Percentiles rank a stretch among this genome's conserved stretches.
phyloP scores from a whole-genome alignment of 208 protist genomes.

The Trypanosomatidae sp. region DNA sequence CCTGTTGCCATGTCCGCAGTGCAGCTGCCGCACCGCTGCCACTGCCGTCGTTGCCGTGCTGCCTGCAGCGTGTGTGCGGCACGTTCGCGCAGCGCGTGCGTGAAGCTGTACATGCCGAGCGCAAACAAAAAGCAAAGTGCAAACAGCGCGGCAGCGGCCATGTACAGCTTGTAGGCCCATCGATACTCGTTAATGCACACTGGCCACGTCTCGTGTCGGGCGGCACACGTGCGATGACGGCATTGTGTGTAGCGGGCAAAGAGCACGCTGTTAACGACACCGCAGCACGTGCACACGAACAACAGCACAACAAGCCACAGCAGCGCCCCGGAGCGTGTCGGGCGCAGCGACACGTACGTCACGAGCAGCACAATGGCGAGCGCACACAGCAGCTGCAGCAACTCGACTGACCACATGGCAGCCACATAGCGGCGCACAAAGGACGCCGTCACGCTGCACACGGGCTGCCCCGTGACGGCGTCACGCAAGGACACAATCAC shows the following conservation, averaged over 20 bases:
- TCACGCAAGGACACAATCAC: too few relatives aligned
- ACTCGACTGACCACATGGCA: constrained; percentile 28
- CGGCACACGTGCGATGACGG: constrained; percentile 18
- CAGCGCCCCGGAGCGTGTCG: constrained; percentile 27
- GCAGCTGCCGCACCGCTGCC: constrained; percentile 2
- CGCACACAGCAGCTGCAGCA: constrained; percentile 24
- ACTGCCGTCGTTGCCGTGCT: constrained; percentile 7
- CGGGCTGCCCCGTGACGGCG: constrained; percentile 8
- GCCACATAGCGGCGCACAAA: constrained; percentile 20
- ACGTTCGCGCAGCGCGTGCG: constrained; percentile 16
- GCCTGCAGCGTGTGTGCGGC: constrained; percentile 9
- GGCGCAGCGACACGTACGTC: constrained; percentile 19
- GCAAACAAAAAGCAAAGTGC: constrained; percentile 17
- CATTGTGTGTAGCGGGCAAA: constrained; percentile 43
- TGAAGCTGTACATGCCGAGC: constrained; percentile 44
- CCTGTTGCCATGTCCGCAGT: constrained; percentile 2
- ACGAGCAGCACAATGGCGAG: constrained; percentile 10
- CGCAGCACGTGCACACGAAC: constrained; percentile 8
- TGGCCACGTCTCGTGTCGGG: constrained; percentile 2
- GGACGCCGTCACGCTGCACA: constrained; percentile 16
- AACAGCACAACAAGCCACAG: constrained; percentile 15
- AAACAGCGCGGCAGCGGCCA: constrained; percentile 28
- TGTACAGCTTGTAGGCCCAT: constrained; percentile 49
- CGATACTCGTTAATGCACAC: constrained; percentile 15
- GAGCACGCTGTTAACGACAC: constrained; percentile 27